These are phyloP conservation scores for Coffea canephora DNA, from an alignment of 257 asterid species.

Conservation along the genomic window DNA sequence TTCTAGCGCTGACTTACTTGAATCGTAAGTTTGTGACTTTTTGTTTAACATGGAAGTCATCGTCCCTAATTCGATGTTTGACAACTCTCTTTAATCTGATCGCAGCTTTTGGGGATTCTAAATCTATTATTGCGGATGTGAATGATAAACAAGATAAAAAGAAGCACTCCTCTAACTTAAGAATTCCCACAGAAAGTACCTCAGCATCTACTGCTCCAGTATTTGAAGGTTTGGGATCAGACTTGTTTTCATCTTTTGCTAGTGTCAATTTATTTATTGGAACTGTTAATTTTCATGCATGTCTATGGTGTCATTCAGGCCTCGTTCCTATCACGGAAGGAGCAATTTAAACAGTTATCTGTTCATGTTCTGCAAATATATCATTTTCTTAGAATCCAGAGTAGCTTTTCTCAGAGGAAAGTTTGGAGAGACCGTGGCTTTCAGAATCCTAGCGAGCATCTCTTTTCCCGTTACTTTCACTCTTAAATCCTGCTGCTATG, in stretches of 20 bases:
- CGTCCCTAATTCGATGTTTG: slow-evolving; percentile 21
- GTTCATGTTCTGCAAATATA: background rate
- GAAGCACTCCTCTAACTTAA: slow-evolving; percentile 28
- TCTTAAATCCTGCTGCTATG: background rate
- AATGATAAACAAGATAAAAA: slow-evolving; percentile 37
- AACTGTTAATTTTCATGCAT: background rate
- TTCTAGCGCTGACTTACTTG: slow-evolving; percentile 64
- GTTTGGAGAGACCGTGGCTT: background rate
- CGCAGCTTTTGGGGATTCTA: slow-evolving; percentile 78
- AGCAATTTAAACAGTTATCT: background rate
- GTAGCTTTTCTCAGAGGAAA: background rate
- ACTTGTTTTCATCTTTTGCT: background rate
- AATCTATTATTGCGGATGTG: slow-evolving; percentile 43
- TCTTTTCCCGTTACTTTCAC: background rate
- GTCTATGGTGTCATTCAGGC: background rate
- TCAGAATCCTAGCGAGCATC: background rate
- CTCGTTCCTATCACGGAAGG: too few species aligned
- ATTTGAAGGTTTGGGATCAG: slow-evolving; percentile 38
- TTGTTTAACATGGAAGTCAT: slow-evolving; percentile 9
- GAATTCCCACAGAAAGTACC: slow-evolving; percentile 21
- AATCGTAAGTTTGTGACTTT: slow-evolving; percentile 50
- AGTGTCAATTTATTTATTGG: background rate
- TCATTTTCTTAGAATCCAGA: background rate
- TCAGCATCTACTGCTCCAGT: slow-evolving; percentile 37
- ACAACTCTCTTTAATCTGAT: slow-evolving; percentile 11